phyloP scores from a whole-genome alignment of 768 basidiomycete genomes.

The Mycena floridula region DNA sequence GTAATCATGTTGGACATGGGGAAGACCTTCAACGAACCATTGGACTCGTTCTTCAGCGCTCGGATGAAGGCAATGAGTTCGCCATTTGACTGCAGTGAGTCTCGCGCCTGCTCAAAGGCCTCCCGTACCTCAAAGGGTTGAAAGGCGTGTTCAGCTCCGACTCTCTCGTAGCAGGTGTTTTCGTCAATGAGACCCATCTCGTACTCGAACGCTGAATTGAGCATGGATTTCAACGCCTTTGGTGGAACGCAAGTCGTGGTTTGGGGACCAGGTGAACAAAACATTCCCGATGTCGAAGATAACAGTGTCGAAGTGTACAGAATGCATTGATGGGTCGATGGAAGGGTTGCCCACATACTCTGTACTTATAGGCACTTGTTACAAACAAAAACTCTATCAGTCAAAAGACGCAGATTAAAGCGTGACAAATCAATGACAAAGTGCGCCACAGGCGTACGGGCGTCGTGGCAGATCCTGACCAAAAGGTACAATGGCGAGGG shows the following conservation, averaged over 20 bases:
- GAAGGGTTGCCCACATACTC: no score
- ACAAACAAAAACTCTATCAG: no score
- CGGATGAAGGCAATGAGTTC: constrained; percentile 39
- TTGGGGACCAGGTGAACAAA: constrained; percentile 46
- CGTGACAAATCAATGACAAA: no score
- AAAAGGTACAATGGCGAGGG: no score
- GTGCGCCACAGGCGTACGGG: no score
- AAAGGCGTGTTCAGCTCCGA: constrained; percentile 33
- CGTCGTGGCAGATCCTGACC: no score
- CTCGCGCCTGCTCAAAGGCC: constrained; percentile 42
- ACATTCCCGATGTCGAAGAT: constrained; percentile 55
- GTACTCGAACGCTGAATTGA: constrained; percentile 41
- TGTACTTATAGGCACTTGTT: no score
- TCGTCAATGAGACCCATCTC: constrained; percentile 41
- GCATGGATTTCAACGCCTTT: constrained; percentile 32
- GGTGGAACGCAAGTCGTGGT: constrained; percentile 38
- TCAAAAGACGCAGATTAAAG: no score
- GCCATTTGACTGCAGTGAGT: constrained; percentile 38
- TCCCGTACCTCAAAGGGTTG: constrained; percentile 31
- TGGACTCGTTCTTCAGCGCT: constrained; percentile 36
- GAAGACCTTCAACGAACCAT: constrained; percentile 33
- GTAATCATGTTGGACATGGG: constrained; percentile 58
- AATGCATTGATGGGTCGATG: no score
- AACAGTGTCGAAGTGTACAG: constrained; percentile 28
- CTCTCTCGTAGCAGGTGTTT: constrained; percentile 33